Evolutionary conservation across 2,329 filamentous ascomycete genomes (phyloP).

Genomic region (Xylaria digitata): DNA sequence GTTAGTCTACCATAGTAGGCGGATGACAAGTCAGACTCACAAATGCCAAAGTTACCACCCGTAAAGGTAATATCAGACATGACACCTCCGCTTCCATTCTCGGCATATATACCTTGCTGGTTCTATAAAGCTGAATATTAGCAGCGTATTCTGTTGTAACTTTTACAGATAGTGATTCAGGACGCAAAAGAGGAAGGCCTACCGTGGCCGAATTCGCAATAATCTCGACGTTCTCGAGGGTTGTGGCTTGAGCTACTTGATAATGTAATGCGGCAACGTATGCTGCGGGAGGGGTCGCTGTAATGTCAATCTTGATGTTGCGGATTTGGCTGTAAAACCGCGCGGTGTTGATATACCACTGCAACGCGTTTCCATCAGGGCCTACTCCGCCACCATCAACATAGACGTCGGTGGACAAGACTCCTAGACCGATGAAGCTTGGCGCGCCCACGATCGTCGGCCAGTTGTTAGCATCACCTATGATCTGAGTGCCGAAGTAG

Average conservation of each 20-base stretch:
- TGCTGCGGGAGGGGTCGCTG: constrained; percentile 57
- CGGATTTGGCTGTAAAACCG: constrained; percentile 68
- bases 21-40: constrained; percentile 63
- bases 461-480: constrained; percentile 55
- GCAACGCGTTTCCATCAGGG: not conserved
- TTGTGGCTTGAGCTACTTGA: constrained; percentile 73
- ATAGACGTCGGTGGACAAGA: constrained; percentile 23
- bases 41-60: constrained; percentile 74
- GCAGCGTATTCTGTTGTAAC: not conserved
- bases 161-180: not conserved
- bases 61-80: constrained; percentile 77
- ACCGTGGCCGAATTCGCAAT: constrained; percentile 22
- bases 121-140: constrained; percentile 15
- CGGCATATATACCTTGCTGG: constrained; percentile 70
- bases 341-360: constrained; percentile 58
- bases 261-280: constrained; percentile 70
- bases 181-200: not conserved
- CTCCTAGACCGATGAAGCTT: constrained; percentile 54
- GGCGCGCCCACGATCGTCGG: constrained; percentile 65
- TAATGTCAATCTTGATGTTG: constrained; percentile 67
- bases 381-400: constrained; percentile 4
- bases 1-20: constrained; percentile 68
- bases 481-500: constrained; percentile 82
- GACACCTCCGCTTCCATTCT: constrained; percentile 73
- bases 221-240: constrained; percentile 68